These are phyloP conservation scores for Noccaea bulbosa DNA, from an alignment of 345 rosid species.

Conservation along the genomic window DNA sequence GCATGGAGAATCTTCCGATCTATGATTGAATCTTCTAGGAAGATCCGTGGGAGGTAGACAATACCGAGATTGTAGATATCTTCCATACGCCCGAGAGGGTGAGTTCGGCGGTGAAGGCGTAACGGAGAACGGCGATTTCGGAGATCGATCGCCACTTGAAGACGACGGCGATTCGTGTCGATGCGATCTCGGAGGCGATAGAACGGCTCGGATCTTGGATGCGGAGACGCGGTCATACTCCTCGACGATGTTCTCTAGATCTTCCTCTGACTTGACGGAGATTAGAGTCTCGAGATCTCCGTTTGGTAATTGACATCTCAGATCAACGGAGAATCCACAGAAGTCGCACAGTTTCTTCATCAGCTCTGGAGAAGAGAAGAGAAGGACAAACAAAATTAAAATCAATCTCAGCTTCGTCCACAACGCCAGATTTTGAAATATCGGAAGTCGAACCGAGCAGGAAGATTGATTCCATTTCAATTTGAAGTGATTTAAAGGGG, in stretches of 20 bases:
- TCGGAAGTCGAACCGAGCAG: not conserved
- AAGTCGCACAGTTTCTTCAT: conserved; percentile 49
- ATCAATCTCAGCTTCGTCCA: conserved; percentile 5
- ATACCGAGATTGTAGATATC: conserved; percentile 19
- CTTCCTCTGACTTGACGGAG: conserved; percentile 79
- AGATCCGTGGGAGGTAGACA: conserved; percentile 41
- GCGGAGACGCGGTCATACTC: conserved; percentile 48
- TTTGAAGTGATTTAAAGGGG: not conserved
- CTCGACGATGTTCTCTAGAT: conserved; percentile 55
- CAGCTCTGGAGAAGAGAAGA: conserved; percentile 43
- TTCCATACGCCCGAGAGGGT: conserved; percentile 36
- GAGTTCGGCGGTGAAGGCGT: conserved; percentile 44
- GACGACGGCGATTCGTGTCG: conserved; percentile 56
- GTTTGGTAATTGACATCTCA: conserved; percentile 75
- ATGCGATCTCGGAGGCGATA: conserved; percentile 51
- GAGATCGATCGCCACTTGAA: conserved; percentile 50
- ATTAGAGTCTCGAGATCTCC: conserved; percentile 84
- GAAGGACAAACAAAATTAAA: not conserved
- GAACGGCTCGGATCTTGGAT: conserved; percentile 59
- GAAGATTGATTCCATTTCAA: not conserved
- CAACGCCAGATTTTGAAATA: not conserved
- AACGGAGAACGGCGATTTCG: conserved; percentile 33
- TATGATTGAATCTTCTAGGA: conserved; percentile 32
- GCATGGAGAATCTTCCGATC: conserved; percentile 32
- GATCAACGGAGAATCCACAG: conserved; percentile 48